phyloP scores from a whole-genome alignment of 192 early-diverging fungal species.

The Obelidium mucronatum region DNA sequence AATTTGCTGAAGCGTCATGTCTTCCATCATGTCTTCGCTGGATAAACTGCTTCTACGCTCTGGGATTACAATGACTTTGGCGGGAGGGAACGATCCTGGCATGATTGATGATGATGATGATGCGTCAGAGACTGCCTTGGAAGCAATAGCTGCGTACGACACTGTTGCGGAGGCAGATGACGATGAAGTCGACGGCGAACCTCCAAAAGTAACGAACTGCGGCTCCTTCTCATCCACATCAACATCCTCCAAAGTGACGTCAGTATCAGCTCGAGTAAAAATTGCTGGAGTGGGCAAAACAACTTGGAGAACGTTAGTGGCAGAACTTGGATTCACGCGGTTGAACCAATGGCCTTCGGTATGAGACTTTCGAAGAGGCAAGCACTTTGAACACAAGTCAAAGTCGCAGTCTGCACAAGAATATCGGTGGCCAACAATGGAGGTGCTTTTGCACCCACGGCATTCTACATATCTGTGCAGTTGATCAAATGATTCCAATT shows the following conservation, averaged over 20 bases:
- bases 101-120: neutral
- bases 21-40: neutral
- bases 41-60: neutral
- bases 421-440: slow-evolving; percentile 40
- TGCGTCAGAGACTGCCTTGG: neutral
- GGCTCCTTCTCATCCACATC: neutral
- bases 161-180: neutral
- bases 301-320: neutral
- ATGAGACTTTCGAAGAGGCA: slow-evolving; percentile 14
- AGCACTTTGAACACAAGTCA: slow-evolving; percentile 40
- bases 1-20: slow-evolving; percentile 23
- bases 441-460: slow-evolving; percentile 26
- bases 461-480: slow-evolving; percentile 32
- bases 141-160: slow-evolving; percentile 2
- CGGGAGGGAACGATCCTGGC: slow-evolving; percentile 22
- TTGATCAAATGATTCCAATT: slow-evolving; percentile 14
- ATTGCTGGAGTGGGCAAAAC: neutral
- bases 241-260: neutral
- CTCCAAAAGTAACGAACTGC: neutral
- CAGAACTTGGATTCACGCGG: neutral
- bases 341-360: slow-evolving; percentile 36
- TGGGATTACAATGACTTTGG: neutral
- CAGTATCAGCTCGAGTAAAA: neutral
- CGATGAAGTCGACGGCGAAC: neutral
- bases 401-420: slow-evolving; percentile 41